Percentiles rank a stretch among this genome's conserved stretches.
Conservation (phyloP, 441 rosid genomes). For the Raphanus hybrid region DNA sequence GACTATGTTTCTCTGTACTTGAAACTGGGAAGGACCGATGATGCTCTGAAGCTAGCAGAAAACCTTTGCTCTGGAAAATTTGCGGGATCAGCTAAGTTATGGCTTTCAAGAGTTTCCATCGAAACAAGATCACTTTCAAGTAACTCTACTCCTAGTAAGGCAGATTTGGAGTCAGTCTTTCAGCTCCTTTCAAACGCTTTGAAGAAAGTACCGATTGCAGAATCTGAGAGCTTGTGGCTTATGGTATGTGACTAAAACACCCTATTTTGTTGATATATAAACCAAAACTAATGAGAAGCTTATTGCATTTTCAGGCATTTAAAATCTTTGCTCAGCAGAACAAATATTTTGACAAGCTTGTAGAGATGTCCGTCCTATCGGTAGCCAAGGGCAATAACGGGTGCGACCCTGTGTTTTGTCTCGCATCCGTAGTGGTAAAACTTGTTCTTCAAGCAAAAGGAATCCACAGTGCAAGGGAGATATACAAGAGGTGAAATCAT, state of each 20-base stretch:
- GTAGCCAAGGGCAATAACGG: constrained; percentile 67
- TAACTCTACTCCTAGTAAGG: constrained; percentile 47
- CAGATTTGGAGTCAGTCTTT: constrained; percentile 55
- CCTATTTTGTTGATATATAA: neutral
- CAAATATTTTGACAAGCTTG: constrained; percentile 64
- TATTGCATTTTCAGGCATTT: constrained; percentile 60
- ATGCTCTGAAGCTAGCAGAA: constrained; percentile 66
- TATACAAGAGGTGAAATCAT: constrained; percentile 64
- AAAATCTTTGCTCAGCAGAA: constrained; percentile 55
- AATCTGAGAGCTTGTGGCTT: constrained; percentile 82
- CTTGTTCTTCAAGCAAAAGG: constrained; percentile 71
- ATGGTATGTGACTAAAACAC: constrained; percentile 54
- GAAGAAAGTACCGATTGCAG: constrained; percentile 52
- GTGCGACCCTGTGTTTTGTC: constrained; percentile 61
- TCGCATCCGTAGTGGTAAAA: constrained; percentile 61
- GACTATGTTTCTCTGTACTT: constrained; percentile 64
- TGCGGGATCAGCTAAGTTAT: constrained; percentile 59
- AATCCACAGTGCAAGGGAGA: constrained; percentile 60
- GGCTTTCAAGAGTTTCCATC: constrained; percentile 63
- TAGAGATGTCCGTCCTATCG: constrained; percentile 62
- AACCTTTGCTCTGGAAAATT: constrained; percentile 62
- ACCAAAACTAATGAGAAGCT: neutral
- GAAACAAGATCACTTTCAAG: constrained; percentile 55
- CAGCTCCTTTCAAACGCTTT: constrained; percentile 56
- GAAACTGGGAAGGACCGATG: constrained; percentile 63